A percentile compares a stretch with the other conserved stretches of the same genome.
Conservation (phyloP, 2,329 filamentous ascomycete species). For the Aspergillus sp. region DNA sequence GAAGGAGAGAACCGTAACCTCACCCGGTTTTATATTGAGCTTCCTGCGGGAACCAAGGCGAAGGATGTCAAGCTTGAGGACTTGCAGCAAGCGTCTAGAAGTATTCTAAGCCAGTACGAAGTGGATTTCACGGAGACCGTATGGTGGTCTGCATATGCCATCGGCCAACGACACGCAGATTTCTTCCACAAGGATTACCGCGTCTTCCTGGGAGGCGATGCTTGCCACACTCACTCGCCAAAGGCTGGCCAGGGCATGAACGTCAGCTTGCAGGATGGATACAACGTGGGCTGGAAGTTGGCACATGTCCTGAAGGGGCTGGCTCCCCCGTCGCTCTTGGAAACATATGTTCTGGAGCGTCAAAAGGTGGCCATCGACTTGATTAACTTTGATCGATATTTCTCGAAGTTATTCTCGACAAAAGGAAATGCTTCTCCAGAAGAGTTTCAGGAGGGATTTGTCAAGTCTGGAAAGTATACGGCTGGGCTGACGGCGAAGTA, state of each 20-base stretch:
- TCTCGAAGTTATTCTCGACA: conserved; percentile 54
- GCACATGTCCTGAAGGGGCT: conserved; percentile 49
- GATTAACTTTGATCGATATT: conserved; percentile 60
- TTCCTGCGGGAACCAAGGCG: conserved; percentile 51
- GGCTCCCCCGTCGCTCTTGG: conserved; percentile 45
- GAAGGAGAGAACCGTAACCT: conserved; percentile 55
- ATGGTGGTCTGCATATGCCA: conserved; percentile 73
- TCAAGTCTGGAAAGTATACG: conserved; percentile 58
- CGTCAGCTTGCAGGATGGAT: conserved; percentile 57
- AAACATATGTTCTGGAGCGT: conserved; percentile 56
- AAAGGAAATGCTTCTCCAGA: conserved; percentile 44
- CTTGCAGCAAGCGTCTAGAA: conserved; percentile 53
- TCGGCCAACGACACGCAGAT: conserved; percentile 69
- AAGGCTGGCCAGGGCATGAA: conserved; percentile 67
- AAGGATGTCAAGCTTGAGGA: conserved; percentile 54
- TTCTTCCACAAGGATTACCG: conserved; percentile 65
- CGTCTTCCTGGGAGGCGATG: conserved; percentile 70
- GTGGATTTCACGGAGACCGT: conserved; percentile 56
- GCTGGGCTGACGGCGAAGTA: conserved; percentile 61
- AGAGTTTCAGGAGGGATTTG: conserved; percentile 58
- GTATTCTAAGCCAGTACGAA: conserved; percentile 55
- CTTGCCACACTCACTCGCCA: conserved; percentile 68
- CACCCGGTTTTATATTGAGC: conserved; percentile 63
- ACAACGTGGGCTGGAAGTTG: conserved; percentile 63
- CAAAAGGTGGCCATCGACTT: conserved; percentile 56